Evolutionary conservation across 257 asterid species (phyloP).

Genomic region (Penstemon newberryi): DNA sequence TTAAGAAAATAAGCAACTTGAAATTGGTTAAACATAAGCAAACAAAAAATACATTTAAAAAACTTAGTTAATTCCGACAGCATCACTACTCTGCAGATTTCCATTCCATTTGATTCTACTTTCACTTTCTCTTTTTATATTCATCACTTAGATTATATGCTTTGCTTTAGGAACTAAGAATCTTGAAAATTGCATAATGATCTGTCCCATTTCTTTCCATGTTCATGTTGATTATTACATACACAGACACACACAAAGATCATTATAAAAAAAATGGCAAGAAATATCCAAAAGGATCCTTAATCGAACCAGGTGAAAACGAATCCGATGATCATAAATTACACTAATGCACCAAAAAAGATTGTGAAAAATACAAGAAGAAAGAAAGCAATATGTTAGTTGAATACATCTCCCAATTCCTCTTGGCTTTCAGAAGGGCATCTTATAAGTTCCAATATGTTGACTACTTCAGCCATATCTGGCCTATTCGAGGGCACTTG

Average conservation of each 20-base stretch:
- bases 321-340: constrained; percentile 35
- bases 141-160: constrained; percentile 45
- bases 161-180: constrained; percentile 41
- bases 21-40: constrained; percentile 21
- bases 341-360: constrained; percentile 33
- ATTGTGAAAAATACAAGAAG: constrained; percentile 20
- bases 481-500: constrained; percentile 94
- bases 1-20: neutral
- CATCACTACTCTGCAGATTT: constrained; percentile 32
- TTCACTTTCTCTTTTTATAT: constrained; percentile 19
- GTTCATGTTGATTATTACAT: neutral
- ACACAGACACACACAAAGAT: neutral
- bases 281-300: constrained; percentile 18
- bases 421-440: constrained; percentile 68
- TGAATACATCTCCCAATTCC: constrained; percentile 44
- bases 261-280: constrained; percentile 1
- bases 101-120: constrained; percentile 27
- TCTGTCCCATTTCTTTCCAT: constrained; percentile 24
- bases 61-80: constrained; percentile 23
- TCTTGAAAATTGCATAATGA: constrained; percentile 35
- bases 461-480: constrained; percentile 82
- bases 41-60: constrained; percentile 41
- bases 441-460: constrained; percentile 76
- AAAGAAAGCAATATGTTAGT: constrained; percentile 27
- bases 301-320: constrained; percentile 26